Percentiles rank a stretch among this genome's conserved stretches.
phyloP scores from a whole-genome alignment of 345 rosid genomes.

The Viola odorata region DNA sequence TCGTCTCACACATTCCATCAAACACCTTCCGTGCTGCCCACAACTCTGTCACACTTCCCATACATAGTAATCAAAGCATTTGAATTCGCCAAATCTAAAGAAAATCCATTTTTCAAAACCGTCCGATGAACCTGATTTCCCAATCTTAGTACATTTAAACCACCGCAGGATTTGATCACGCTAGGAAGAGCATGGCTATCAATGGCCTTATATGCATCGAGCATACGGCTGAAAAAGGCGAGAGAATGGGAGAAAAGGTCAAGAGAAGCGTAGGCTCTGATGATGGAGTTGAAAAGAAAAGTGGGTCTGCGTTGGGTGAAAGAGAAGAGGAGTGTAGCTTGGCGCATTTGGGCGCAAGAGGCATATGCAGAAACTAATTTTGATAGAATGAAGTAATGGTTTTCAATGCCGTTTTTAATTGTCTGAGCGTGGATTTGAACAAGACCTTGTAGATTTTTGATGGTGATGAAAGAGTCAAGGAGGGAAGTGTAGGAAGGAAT shows the following conservation, averaged over 20 bases:
- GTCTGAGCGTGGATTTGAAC: conserved; percentile 30
- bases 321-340: conserved; percentile 31
- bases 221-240: conserved; percentile 27
- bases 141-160: conserved; percentile 17
- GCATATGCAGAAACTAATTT: conserved; percentile 38
- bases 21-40: conserved; percentile 26
- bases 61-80: conserved; percentile 32
- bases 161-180: conserved; percentile 32
- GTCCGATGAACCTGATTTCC: conserved; percentile 30
- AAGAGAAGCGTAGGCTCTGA: conserved; percentile 30
- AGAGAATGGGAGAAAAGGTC: conserved; percentile 26
- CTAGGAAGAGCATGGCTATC: conserved; percentile 31
- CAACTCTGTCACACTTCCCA: conserved; percentile 27
- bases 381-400: conserved; percentile 21
- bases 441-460: conserved; percentile 16
- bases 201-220: conserved; percentile 17
- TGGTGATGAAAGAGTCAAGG: conserved; percentile 18
- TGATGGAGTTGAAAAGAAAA: conserved; percentile 34
- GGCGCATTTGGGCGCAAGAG: conserved; percentile 25
- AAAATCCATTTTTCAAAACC: conserved; percentile 21
- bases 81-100: conserved; percentile 22
- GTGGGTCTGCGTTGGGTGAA: conserved; percentile 25
- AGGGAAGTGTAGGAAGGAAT: conserved; percentile 17
- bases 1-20: conserved; percentile 26
- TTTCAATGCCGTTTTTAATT: conserved; percentile 16